Evolutionary conservation across 768 basidiomycete genomes (phyloP).

Genomic region (Hydnum rufescens): DNA sequence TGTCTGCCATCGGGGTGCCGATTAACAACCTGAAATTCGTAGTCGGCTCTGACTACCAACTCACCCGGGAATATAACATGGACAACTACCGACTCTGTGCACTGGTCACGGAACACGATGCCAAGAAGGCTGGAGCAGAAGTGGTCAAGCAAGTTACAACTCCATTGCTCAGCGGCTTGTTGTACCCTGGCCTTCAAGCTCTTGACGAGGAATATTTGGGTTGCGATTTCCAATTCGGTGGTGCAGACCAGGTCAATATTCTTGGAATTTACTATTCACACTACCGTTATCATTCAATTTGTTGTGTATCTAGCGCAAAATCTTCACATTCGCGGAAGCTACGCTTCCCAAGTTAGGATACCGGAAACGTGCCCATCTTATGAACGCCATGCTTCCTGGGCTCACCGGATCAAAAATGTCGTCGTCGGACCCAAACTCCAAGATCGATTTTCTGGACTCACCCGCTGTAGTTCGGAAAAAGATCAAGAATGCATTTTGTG

Average conservation of each 20-base stretch:
- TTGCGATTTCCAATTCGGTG: conserved; percentile 95
- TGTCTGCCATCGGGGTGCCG: conserved; percentile 79
- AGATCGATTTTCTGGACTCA: conserved; percentile 91
- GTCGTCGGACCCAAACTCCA: conserved; percentile 89
- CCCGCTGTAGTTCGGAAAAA: conserved; percentile 72
- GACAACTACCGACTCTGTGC: conserved; percentile 87
- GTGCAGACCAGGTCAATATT: conserved; percentile 71
- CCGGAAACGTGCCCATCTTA: conserved; percentile 83
- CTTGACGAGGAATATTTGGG: conserved; percentile 94
- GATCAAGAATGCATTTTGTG: conserved; percentile 83
- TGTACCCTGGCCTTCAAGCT: conserved; percentile 94
- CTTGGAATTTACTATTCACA: neutral
- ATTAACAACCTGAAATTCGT: conserved; percentile 67
- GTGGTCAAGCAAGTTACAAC: conserved; percentile 96
- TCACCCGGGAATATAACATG: conserved; percentile 76
- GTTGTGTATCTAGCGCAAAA: conserved; percentile 92
- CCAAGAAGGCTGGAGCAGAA: conserved; percentile 95
- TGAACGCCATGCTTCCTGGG: conserved; percentile 97
- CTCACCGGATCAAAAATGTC: conserved; percentile 96
- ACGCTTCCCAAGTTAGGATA: conserved; percentile 91
- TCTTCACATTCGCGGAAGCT: conserved; percentile 93
- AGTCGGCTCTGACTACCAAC: conserved; percentile 82
- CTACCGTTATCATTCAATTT: neutral
- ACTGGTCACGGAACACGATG: conserved; percentile 87
- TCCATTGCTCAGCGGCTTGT: conserved; percentile 70